Evolutionary conservation across 1,139 yeast species (phyloP).

Genomic region (Pichia sp.): DNA sequence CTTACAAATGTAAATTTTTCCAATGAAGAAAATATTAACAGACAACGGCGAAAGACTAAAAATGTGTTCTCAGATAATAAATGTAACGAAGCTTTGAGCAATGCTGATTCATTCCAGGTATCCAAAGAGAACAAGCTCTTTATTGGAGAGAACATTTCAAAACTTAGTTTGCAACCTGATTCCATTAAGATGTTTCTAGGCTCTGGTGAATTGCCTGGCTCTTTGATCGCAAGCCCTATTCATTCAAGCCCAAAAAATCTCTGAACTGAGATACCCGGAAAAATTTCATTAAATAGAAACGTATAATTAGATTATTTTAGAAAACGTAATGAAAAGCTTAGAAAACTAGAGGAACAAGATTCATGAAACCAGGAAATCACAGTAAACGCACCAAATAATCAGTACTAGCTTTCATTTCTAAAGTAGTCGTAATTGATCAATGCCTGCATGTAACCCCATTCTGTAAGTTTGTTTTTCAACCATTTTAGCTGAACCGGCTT

Average conservation of each 20-base stretch:
- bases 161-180: neutral
- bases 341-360: neutral
- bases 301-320: neutral
- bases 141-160: neutral
- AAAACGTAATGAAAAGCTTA: neutral
- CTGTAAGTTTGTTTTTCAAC: conserved; percentile 90
- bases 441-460: conserved; percentile 98
- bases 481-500: conserved; percentile 93
- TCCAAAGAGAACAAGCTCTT: neutral
- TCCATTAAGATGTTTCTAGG: neutral
- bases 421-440: conserved; percentile 89
- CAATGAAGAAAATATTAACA: neutral
- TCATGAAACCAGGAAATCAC: too few relatives aligned
- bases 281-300: neutral
- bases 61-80: too few relatives aligned
- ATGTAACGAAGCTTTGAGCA: neutral
- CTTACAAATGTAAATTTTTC: neutral
- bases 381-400: conserved; percentile 43
- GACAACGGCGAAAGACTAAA: neutral
- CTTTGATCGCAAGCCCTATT: conserved; percentile 6
- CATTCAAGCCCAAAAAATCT: neutral
- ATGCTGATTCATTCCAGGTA: neutral
- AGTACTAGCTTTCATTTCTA: conserved; percentile 21
- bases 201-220: conserved; percentile 7
- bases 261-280: neutral